Evolutionary conservation across 768 basidiomycete genomes (phyloP), one percentile per base, ranked within the genome.

Genomic region (Pleurotus tuber-regium): DNA sequence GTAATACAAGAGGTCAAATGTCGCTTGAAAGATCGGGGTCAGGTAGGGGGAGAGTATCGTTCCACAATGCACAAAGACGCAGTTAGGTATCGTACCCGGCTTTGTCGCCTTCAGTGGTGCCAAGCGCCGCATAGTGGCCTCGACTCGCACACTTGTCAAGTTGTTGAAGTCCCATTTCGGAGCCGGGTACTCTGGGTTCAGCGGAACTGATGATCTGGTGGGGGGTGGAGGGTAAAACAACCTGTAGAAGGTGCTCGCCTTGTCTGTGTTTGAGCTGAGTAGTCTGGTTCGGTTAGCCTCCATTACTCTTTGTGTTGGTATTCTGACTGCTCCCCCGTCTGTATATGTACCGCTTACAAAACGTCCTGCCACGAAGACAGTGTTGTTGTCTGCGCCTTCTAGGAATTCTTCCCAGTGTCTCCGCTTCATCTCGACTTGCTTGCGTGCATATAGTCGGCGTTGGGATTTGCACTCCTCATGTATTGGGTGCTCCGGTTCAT

Each of bases 31-130:
- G 6, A 67, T 58, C 23, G 40, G 49, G 12, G 24, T 43, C 4
- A 66, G 55, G 26, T 57, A 52, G 11, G 53, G 54, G 1, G 50
- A 43, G 2, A 63, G 54, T 2, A 52, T 2, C 23, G 48, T 19
- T 0, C 38, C 36, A 23, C 57, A 60, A 2, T 58, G 19, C 3
- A 51, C 54, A 19, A 67, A 53, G 0, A 69, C 54, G 0, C 58
- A 30, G 30, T 68, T 68, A 0, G 61, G 57, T 1, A 62, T 60
- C 0, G 49, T 40, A 2, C 55, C 61, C 0, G 63, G 61, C 0
- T 65, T 64, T 3, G 64, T 59, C 0, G 64, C 70, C 51, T 69
- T 70, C 56, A 59, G 61, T 0, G 61, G 54, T 8, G 55, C 55
- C 14, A 70, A 58, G 0, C 42, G 19, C 2, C 28, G 12, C 6